Evolutionary conservation across 2,329 filamentous ascomycete genomes (phyloP), one percentile per base, ranked within the genome.

Genomic region (Talaromyces sp.): DNA sequence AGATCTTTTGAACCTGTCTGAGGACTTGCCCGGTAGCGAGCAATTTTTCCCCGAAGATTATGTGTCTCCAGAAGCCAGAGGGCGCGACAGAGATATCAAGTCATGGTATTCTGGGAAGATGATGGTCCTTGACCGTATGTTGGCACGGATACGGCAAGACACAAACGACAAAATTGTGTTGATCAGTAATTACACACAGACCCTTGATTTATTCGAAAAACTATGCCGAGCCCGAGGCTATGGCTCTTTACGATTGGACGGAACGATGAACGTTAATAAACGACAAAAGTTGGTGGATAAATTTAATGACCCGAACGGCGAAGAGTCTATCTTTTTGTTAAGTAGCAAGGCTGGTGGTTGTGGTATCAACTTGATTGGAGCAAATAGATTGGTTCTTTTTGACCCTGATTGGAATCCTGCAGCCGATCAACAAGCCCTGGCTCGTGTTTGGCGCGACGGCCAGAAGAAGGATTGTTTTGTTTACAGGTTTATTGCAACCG

Each of bases 391-490:
- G 2, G 90, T 99, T 1, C 85, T 99, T 46, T 99, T 99, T 72
- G 94, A 99, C 67, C 94, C 94, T 0, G 90, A 94, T 75, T 99
- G 94, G 94, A 99, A 99, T 69, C 94, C 94, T 0, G 94, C 94
- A 3, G 92, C 94, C 0, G 94, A 99, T 70, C 94, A 99, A 74
- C 94, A 99, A 77, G 94, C 94, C 3, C 83, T 99, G 31, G 94
- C 94, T 38, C 90, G 94, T 80, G 94, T 99, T 21, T 99, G 94
- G 94, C 90, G 94, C 81, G 94, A 99, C 69, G 94, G 94, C 0
- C 94, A 99, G 75, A 97, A 95, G 82, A 99, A 99, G 72, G 94
- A 99, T 70, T 99, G 94, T 71, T 99, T 99, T 69, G 94, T 99
- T 17, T 99, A 99, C 75, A 90, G 94, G n/a, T 99, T 99, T 78